Base-by-base conservation (phyloP, 2,329 filamentous ascomycete species). In the Botrytis galanthina region DNA sequence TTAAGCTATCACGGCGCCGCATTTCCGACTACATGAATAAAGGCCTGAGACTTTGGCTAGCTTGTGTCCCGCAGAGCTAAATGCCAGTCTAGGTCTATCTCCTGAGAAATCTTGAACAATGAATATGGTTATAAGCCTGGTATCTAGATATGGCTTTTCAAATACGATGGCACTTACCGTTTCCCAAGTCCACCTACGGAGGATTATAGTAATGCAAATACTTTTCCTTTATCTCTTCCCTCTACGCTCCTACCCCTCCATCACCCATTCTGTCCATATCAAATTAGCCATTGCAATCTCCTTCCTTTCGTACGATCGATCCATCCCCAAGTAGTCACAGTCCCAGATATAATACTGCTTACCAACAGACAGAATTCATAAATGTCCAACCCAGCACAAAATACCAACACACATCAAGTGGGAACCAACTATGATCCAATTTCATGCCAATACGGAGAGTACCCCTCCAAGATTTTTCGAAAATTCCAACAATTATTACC, bases 401-500 rank as follows among this genome's bases (percentile, higher is more conserved):
- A 51, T 26, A 37, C 46, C 46, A 51, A 16, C 63, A 29, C 35
- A 37, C 35, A 18, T 42, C 35, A 42, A 57, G 48, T 68, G 46
- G 46, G 66, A 57, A 29, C 35, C 46, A 57, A 54, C 8, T 32
- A 29, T 57, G 39, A 29, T 22, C 8, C 32, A 67, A 54, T 67
- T 51, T n/a, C 32, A 39, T 26, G 64, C 46, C 32, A 54, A 54
- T 68, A 54, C n/a, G 51, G 51, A 54, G 26, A 54, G 14, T 29
- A 68, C 64, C 64, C 64, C 64, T 68, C 64, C 46, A 54, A 67
- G 46, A n/a, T 54, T 54, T 54, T 67, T 26, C 64, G n/a, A 48
- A 26, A 62, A n/a, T 67, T 51, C 44, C 46, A 68, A 68, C 66
- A 68, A 32, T 57, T 29, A 42, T 57, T 26, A n/a, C 48, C 48